Evolutionary conservation across 345 rosid genomes (phyloP).

Genomic region (Eucalyptus pauciflora): DNA sequence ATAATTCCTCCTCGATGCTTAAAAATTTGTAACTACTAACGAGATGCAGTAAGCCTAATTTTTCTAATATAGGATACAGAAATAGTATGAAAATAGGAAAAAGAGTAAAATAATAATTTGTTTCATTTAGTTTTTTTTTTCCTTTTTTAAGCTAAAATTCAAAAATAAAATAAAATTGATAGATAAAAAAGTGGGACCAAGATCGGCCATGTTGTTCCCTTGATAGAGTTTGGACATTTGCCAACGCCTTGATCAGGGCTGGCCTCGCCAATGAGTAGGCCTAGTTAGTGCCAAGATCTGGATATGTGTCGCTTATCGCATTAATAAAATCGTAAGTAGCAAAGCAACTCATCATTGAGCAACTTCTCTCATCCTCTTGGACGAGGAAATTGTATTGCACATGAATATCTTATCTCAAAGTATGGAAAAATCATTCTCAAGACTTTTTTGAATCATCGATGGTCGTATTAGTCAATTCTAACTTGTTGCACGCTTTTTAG

Average conservation of each 20-base stretch:
- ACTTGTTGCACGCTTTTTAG: fast-evolving
- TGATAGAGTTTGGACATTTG: neutral
- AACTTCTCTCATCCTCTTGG: neutral
- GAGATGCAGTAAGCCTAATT: neutral
- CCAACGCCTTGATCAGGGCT: fast-evolving
- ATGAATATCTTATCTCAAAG: neutral
- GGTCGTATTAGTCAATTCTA: neutral
- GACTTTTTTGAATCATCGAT: neutral
- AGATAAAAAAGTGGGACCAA: neutral
- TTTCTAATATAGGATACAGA: neutral
- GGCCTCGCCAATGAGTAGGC: fast-evolving
- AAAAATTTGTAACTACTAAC: neutral
- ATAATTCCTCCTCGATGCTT: neutral
- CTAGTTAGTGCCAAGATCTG: neutral
- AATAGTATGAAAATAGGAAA: neutral
- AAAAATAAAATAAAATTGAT: neutral
- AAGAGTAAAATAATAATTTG: neutral
- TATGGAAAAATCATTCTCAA: neutral
- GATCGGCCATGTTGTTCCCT: neutral
- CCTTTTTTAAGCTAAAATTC: neutral
- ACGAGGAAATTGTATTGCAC: neutral
- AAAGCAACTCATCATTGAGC: neutral
- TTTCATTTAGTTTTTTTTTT: neutral
- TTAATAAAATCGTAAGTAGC: neutral
- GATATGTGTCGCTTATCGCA: neutral